A percentile compares a stretch with the other conserved stretches of the same genome.
Evolutionary conservation across 495 filamentous ascomycete genomes (phyloP).

Genomic region (Talaromyces liani): DNA sequence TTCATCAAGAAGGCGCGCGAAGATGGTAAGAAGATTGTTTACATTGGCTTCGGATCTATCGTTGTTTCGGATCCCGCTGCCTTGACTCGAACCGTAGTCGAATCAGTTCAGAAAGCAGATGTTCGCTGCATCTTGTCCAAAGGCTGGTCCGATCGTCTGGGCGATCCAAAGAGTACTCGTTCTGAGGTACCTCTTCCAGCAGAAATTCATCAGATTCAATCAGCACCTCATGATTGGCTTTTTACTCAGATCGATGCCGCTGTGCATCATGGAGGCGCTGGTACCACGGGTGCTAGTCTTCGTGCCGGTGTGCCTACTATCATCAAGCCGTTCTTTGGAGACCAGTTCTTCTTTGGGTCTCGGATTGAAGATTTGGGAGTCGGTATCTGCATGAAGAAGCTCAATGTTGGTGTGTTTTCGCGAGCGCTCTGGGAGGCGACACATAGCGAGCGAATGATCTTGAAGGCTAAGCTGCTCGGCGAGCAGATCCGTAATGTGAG

Average conservation of each 20-base stretch:
- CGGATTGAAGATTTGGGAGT: conserved; percentile 90
- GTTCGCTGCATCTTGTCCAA: conserved; percentile 94
- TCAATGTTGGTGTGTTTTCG: conserved; percentile 75
- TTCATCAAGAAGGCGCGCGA: conserved; percentile 75
- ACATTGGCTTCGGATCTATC: conserved; percentile 94
- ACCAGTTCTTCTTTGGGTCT: conserved; percentile 92
- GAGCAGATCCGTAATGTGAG: conserved; percentile 79
- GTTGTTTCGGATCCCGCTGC: conserved; percentile 86
- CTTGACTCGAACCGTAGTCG: conserved; percentile 81
- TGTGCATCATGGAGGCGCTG: conserved; percentile 89
- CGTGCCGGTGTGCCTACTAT: conserved; percentile 90
- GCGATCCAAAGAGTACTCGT: conserved; percentile 47
- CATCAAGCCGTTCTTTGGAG: conserved; percentile 94
- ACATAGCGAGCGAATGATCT: conserved; percentile 79
- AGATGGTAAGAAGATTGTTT: conserved; percentile 88
- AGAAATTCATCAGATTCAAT: conserved; percentile 80
- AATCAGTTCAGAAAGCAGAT: conserved; percentile 84
- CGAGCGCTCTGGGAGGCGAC: conserved; percentile 89
- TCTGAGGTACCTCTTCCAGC: conserved; percentile 67
- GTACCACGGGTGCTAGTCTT: conserved; percentile 90
- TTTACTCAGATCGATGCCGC: conserved; percentile 93
- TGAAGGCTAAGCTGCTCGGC: conserved; percentile 73
- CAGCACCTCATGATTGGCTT: conserved; percentile 94
- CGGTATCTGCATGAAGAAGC: conserved; percentile 79
- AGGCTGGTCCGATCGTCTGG: conserved; percentile 94